phyloP scores from a whole-genome alignment of 192 early-diverging fungal species.

The Dissophora globulifera region DNA sequence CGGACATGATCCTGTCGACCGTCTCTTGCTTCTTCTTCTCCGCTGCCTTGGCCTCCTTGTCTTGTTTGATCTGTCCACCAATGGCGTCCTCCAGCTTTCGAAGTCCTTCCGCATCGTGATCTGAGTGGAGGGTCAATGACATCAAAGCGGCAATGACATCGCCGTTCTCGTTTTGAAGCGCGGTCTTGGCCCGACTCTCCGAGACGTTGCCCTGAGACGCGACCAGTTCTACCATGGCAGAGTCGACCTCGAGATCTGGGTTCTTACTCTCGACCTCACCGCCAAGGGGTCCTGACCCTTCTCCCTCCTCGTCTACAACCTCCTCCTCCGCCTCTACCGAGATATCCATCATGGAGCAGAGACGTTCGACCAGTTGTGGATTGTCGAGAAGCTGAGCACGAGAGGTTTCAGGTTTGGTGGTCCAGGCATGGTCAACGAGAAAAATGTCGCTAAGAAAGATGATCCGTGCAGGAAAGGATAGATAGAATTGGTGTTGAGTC shows the following conservation, averaged over 20 bases:
- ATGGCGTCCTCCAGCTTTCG: conserved; percentile 55
- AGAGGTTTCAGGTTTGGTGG: conserved; percentile 68
- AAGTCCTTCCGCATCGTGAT: conserved; percentile 52
- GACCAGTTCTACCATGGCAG: conserved; percentile 64
- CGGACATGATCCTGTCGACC: conserved; percentile 41
- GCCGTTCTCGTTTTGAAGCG: conserved; percentile 61
- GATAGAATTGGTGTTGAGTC: too few relatives aligned
- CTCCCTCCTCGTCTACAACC: conserved; percentile 6
- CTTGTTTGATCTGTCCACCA: conserved; percentile 55
- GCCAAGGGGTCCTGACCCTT: too few relatives aligned
- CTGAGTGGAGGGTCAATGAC: conserved; percentile 52
- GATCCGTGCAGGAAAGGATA: background rate
- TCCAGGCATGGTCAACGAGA: conserved; percentile 80
- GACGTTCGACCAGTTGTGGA: conserved; percentile 69
- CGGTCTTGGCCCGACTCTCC: conserved; percentile 63
- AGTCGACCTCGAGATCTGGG: conserved; percentile 53
- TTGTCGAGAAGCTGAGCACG: conserved; percentile 61
- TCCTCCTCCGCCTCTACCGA: conserved; percentile 53
- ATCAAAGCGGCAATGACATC: conserved; percentile 74
- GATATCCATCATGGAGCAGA: conserved; percentile 70
- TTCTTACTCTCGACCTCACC: conserved; percentile 19
- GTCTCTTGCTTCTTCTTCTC: conserved; percentile 43
- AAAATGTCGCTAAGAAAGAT: conserved; percentile 63
- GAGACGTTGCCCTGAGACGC: conserved; percentile 67
- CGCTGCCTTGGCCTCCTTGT: conserved; percentile 49